Percentiles rank a stretch among this genome's conserved stretches.
phyloP scores from a whole-genome alignment of 2,329 filamentous ascomycete species.

The Penicillium janthinellum region DNA sequence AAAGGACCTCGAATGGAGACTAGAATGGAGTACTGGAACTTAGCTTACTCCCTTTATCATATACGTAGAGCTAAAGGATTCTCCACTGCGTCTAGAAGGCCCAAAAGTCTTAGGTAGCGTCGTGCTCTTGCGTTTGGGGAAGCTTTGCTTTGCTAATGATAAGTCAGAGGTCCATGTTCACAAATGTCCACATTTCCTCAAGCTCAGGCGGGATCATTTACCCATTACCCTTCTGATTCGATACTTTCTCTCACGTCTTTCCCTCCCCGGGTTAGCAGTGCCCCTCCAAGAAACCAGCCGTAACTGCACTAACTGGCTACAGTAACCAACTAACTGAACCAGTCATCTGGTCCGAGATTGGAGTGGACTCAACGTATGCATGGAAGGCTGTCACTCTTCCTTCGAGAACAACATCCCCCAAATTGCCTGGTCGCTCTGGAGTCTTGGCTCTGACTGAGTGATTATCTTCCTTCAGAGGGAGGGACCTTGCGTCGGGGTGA shows the following conservation, averaged over 20 bases:
- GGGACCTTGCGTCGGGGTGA: neutral
- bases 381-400: conserved; percentile 30
- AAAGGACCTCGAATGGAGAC: neutral
- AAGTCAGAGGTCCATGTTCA: neutral
- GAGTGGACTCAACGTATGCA: conserved; percentile 19
- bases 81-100: conserved; percentile 4
- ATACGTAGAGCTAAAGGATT: neutral
- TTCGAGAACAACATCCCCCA: conserved; percentile 19
- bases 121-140: neutral
- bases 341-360: neutral
- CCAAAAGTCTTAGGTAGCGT: neutral
- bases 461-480: neutral
- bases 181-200: neutral
- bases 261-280: conserved; percentile 1
- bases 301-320: neutral
- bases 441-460: neutral
- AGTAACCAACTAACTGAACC: neutral
- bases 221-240: neutral
- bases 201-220: neutral
- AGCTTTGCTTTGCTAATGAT: neutral
- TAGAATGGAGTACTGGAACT: neutral
- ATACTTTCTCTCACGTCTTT: conserved; percentile 3
- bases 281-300: neutral
- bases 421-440: neutral
- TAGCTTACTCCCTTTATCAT: neutral